Evolutionary conservation across 495 filamentous ascomycete genomes (phyloP), one percentile per base, ranked within the genome.

Genomic region (Thermochaetoides thermophila): DNA sequence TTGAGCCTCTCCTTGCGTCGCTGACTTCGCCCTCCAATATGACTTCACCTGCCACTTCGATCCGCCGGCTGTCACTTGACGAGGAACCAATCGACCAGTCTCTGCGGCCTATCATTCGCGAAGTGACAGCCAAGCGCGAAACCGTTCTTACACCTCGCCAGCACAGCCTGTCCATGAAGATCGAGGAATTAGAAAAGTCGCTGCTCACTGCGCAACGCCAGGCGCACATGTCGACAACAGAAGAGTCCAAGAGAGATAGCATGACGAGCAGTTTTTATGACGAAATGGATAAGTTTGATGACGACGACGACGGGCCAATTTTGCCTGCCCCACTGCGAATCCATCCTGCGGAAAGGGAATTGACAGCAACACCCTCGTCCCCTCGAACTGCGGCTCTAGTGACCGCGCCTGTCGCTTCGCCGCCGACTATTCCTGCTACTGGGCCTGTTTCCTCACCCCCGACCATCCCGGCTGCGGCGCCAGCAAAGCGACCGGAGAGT

Each of bases 131-230:
- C 5, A 57, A 51, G 38, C 56, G 63, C 17, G 59, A 67, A 24
- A 65, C 61, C 1, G 25, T 60, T 13, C 49, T 54, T 3, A 36
- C 46, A 0, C 44, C 52, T 7, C 43, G 50, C 10, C 45, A 56
- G 14, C 50, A 52, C 8, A 67, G 63, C 29, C 30, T 65, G 31
- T 56, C 57, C 9, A 63, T 60, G 56, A 55, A 48, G 34, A 56
- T 63, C n/a, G 63, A 67, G 32, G 54, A 60, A 30, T 32, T 57
- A 2, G 59, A 54, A 30, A 49, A 49, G 32, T 43, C 41, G 3
- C 43, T 53, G 4, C 17, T 53, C 22, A 32, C 24, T 7, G 45
- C 46, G 16, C 46, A 53, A 0, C 42, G 49, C 18, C 32, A 37
- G 7, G 9, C 30, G 12, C 29, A 19, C 8, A 32, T 31, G 13